Base-by-base conservation (phyloP, 345 rosid species). In the Aquilaria yunnanensis region DNA sequence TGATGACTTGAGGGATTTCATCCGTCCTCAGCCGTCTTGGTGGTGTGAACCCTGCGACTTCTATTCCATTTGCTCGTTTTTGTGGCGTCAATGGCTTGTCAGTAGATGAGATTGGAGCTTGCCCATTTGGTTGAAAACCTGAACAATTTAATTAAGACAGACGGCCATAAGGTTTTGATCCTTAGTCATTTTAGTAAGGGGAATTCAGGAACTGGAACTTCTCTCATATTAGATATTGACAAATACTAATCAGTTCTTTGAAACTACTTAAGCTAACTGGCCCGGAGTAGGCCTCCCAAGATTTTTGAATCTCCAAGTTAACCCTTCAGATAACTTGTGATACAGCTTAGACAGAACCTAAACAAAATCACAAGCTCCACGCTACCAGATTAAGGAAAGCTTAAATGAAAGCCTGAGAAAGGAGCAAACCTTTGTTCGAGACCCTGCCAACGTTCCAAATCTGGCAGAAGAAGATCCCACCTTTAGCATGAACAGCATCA, bases 401-500 rank as follows among this genome's bases (percentile, higher is more conserved):
- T 37, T 1, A 37, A 37, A 37, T 37, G 8, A 37, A 37, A 37
- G 23, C 8, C 43, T 37, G 43, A 37, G 41, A 23, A 9, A 47
- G 34, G 23, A 33, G 58, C 14, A 34, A 12, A 90, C 89, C 80
- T 34, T 13, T 23, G 61, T 76, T 86, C 43, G 94, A 85, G 69
- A 80, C 89, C 32, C 96, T 78, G n/a, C 94, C 96, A 33, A 74
- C 85, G 62, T 86, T 94, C 87, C 82, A 71, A 53, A 85, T 71
- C 72, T 87, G 96, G 62, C 89, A 90, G 61, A 90, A 87, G 77
- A 90, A 65, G 66, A 79, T 60, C 0, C 85, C 91, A 3, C 94
- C 94, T 68, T 87, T 81, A 13, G 87, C 86, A 75, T 85, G 94
- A 76, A 89, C 94, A 57, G 94, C 92, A 51, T 87, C 86, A 4